Evolutionary conservation across 805 yeast species (phyloP).

Genomic region (Yamadazyma kitorensis): DNA sequence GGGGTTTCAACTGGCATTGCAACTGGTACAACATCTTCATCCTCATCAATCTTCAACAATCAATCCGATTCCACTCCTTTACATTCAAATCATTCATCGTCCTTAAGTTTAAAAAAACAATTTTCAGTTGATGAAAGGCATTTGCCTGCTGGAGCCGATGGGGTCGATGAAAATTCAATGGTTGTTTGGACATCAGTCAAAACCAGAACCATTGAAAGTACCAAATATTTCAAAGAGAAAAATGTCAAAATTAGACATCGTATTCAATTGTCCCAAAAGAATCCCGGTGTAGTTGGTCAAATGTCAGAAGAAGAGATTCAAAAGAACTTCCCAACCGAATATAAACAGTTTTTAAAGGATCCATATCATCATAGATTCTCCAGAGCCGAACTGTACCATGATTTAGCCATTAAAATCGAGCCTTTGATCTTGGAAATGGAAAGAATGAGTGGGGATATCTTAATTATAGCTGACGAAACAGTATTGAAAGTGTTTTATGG

Average conservation of each 20-base stretch:
- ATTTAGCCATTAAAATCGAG: slow-evolving; percentile 90
- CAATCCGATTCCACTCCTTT: neutral
- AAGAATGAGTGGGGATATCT: slow-evolving; percentile 79
- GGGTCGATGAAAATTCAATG: slow-evolving; percentile 57
- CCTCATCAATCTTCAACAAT: no score
- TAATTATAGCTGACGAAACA: slow-evolving; percentile 91
- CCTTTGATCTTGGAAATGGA: slow-evolving; percentile 93
- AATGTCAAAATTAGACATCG: slow-evolving; percentile 71
- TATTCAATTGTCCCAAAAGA: slow-evolving; percentile 79
- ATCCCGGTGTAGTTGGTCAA: slow-evolving; percentile 85
- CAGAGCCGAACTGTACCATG: slow-evolving; percentile 94
- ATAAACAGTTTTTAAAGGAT: slow-evolving; percentile 59
- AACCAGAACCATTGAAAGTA: slow-evolving; percentile 77
- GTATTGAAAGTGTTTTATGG: slow-evolving; percentile 89
- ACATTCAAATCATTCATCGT: slow-evolving; percentile 1
- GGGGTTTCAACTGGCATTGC: neutral
- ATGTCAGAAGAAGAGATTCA: slow-evolving; percentile 59
- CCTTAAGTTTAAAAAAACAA: slow-evolving; percentile 7
- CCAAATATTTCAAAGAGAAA: slow-evolving; percentile 52
- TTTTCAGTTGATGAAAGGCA: slow-evolving; percentile 37
- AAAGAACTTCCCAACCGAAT: slow-evolving; percentile 65
- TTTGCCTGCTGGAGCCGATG: slow-evolving; percentile 52
- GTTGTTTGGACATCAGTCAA: slow-evolving; percentile 96
- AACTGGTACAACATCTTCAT: no score
- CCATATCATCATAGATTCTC: slow-evolving; percentile 94